Evolutionary conservation across 805 yeast species (phyloP).

Genomic region (Zygoascus biomembranicola): DNA sequence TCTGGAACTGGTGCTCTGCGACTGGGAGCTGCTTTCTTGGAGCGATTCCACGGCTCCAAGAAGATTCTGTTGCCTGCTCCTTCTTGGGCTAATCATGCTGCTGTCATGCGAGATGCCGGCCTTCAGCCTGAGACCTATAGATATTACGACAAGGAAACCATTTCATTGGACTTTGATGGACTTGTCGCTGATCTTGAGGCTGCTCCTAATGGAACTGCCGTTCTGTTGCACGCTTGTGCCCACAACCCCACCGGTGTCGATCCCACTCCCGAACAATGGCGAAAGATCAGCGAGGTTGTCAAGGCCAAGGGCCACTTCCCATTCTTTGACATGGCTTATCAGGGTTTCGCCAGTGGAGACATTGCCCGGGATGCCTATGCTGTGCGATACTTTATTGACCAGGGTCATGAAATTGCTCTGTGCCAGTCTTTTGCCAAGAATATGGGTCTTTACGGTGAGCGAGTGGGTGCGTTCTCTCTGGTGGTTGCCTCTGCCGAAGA

Average conservation of each 20-base stretch:
- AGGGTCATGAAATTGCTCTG: slow-evolving; percentile 37
- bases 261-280: slow-evolving; percentile 77
- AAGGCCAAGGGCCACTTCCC: slow-evolving; percentile 58
- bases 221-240: slow-evolving; percentile 87
- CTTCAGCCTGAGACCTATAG: slow-evolving; percentile 51
- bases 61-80: slow-evolving; percentile 71
- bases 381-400: slow-evolving; percentile 37
- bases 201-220: slow-evolving; percentile 52
- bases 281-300: slow-evolving; percentile 56
- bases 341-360: slow-evolving; percentile 87
- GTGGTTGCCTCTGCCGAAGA: slow-evolving; percentile 41
- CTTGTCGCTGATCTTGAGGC: slow-evolving; percentile 49
- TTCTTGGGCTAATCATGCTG: slow-evolving; percentile 90
- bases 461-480: slow-evolving; percentile 75
- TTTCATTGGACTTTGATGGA: slow-evolving; percentile 57
- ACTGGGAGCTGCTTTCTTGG: slow-evolving; percentile 71
- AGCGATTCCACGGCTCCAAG: slow-evolving; percentile 47
- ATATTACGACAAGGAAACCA: slow-evolving; percentile 58
- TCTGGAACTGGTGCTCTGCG: slow-evolving; percentile 95
- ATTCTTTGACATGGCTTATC: slow-evolving; percentile 89
- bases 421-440: slow-evolving; percentile 94
- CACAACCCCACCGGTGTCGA: slow-evolving; percentile 97
- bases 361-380: slow-evolving; percentile 63
- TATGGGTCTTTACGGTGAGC: slow-evolving; percentile 92
- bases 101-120: slow-evolving; percentile 71